Base-by-base conservation (phyloP, 2,329 filamentous ascomycete genomes). In the Xylariales sp. region DNA sequence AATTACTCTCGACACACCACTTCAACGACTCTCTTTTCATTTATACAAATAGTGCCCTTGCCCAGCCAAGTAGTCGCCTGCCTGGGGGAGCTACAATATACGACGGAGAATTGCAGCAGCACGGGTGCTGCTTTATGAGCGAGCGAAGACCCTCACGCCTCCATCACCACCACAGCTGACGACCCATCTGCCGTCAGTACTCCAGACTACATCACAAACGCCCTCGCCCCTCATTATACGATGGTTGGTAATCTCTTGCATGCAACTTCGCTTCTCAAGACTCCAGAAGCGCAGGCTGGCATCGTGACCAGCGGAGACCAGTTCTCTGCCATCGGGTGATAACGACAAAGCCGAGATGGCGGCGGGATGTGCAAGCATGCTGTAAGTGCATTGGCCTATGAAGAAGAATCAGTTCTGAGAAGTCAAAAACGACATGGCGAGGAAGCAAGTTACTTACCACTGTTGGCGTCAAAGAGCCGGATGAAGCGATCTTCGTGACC, bases 361-460 rank as follows among this genome's bases (percentile, higher is more conserved):
- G 4, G 90, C 85, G 1, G 93, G 89, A 53, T 98, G 93, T 5
- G 93, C 93, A 42, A 97, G 80, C 93, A 98, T 98, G 55, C 86
- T 94, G 65, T 98, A 98, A 47, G 93, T 97, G 67, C 90, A 96
- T 88, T 98, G 93, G 40, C 93, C 93, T 97, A 48, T n/a, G 13
- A n/a, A n/a, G n/a, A n/a, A n/a, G n/a, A n/a, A n/a, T n/a, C n/a
- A n/a, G n/a, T n/a, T n/a, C n/a, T n/a, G n/a, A n/a, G n/a, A n/a
- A n/a, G n/a, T n/a, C n/a, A n/a, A n/a, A n/a, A n/a, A n/a, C n/a
- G n/a, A n/a, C n/a, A n/a, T n/a, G n/a, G n/a, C n/a, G n/a, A n/a
- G 47, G 15, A 11, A 32, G 11, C 13, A 14, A 17, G n/a, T 11
- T 21, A 78, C 87, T 65, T 84, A 97, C 93, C 93, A 66, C 88